Percentiles rank a stretch among this genome's conserved stretches.
phyloP scores from a whole-genome alignment of 1,284 basidiomycete genomes.

The Pseudozyma tsukubaensis region DNA sequence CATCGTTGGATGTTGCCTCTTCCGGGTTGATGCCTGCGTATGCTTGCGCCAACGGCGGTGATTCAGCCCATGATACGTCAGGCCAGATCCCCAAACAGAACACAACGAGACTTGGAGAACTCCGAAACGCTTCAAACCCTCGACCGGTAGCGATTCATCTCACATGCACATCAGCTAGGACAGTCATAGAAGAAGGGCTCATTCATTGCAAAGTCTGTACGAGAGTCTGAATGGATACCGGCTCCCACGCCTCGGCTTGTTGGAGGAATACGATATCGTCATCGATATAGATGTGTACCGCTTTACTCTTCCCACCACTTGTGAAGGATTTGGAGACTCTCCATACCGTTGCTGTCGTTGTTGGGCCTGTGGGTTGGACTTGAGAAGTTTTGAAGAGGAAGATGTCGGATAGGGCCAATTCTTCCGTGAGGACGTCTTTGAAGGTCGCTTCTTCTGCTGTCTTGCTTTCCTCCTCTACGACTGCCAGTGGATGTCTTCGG shows the following conservation, averaged over 20 bases:
- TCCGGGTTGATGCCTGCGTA: no score
- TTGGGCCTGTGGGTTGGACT: constrained; percentile 82
- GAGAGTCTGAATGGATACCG: constrained; percentile 87
- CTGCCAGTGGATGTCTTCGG: neutral
- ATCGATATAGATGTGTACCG: constrained; percentile 76
- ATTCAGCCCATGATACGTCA: no score
- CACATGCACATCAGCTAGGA: no score
- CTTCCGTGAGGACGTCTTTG: constrained; percentile 88
- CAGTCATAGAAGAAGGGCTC: no score
- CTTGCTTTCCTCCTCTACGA: neutral
- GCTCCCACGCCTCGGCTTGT: constrained; percentile 3
- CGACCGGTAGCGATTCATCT: no score
- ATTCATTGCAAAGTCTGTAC: constrained; percentile 77
- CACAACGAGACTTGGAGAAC: no score
- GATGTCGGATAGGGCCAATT: constrained; percentile 82
- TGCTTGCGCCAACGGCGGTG: no score
- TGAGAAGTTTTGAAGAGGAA: constrained; percentile 86
- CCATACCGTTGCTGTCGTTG: constrained; percentile 82
- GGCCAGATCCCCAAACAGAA: no score
- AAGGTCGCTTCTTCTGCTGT: constrained; percentile 75
- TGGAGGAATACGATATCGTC: constrained; percentile 75
- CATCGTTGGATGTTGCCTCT: no score
- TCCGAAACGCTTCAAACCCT: no score
- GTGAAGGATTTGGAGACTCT: constrained; percentile 4
- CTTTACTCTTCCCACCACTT: constrained; percentile 68